Evolutionary conservation across 2,329 filamentous ascomycete genomes (phyloP), one percentile per base, ranked within the genome.

Genomic region (Aspergillus fructus): DNA sequence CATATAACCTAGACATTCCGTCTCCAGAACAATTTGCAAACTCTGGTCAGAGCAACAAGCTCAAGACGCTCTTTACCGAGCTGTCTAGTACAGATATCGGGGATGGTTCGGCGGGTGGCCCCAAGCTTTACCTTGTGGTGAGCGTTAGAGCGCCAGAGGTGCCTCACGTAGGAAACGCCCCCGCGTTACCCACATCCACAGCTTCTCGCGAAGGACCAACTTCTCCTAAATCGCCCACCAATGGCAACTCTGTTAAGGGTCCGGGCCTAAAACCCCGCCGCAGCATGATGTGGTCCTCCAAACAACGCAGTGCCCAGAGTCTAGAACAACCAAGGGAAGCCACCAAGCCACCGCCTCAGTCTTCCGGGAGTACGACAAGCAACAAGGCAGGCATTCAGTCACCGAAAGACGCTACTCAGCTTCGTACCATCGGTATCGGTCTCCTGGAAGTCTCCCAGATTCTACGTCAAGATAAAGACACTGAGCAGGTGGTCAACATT

Each of bases 31-130:
- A 85, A 19, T 85, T 93, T 60, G 82, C 86, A 12, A 85, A 83
- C 59, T 76, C 90, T 49, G 77, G 83, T 9, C 83, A 86, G 52
- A 84, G 85, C 61, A 83, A 85, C 21, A 88, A 88, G 68, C 85
- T 93, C 70, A 91, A 89, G 68, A 96, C 92, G 0, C 81, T 99
- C 2, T 97, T 97, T 65, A 88, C 91, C 3, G 92, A 97, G 67
- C 79, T 99, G 17, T 91, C 87, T 40, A 84, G 90, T 1, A 83
- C 87, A 49, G 93, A 97, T 66, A 79, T 88, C 56, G 84, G 84
- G n/a, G 82, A 86, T 64, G 81, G 79, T 11, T 77, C 81, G n/a
- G 77, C 69, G 15, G 82, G 85, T 8, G 89, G 89, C 48, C 85
- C 85, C 3, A 89, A 91, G 51, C 76, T 97, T 19, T 97, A 90